These are phyloP conservation scores for Phaseolus coccineus DNA, from an alignment of 331 rosid genomes.

Conservation along the genomic window DNA sequence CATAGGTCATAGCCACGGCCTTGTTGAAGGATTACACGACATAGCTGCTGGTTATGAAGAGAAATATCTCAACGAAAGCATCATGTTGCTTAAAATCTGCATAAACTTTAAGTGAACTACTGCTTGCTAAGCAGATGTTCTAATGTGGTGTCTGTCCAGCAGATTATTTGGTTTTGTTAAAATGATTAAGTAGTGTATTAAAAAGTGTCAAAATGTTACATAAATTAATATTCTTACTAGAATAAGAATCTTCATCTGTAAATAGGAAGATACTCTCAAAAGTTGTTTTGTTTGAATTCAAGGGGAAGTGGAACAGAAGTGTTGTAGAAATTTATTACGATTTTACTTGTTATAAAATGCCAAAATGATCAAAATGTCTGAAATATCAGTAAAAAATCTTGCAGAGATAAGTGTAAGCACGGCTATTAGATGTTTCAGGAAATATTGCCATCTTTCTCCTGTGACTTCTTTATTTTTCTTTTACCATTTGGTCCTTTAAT, in stretches of 20 bases:
- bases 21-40: conserved; percentile 17
- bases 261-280: conserved; percentile 18
- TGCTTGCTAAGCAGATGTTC: neutral
- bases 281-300: neutral
- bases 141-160: conserved; percentile 19
- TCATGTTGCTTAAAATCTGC: conserved; percentile 11
- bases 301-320: conserved; percentile 12
- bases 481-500: neutral
- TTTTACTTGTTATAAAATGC: conserved; percentile 19
- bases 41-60: conserved; percentile 17
- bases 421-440: conserved; percentile 5
- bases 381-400: neutral
- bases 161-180: neutral
- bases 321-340: neutral
- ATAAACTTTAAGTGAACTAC: neutral
- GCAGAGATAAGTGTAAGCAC: neutral
- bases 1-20: conserved; percentile 4
- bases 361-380: conserved; percentile 13
- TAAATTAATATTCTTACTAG: neutral
- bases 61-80: conserved; percentile 20
- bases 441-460: neutral
- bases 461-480: neutral
- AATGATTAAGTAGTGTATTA: neutral
- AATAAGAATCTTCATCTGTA: conserved; percentile 1
- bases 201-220: neutral